A percentile compares a stretch with the other conserved stretches of the same genome.
These are phyloP conservation scores for Trichoderma guizhouense DNA, from an alignment of 2,329 filamentous ascomycete genomes.

Conservation along the genomic window DNA sequence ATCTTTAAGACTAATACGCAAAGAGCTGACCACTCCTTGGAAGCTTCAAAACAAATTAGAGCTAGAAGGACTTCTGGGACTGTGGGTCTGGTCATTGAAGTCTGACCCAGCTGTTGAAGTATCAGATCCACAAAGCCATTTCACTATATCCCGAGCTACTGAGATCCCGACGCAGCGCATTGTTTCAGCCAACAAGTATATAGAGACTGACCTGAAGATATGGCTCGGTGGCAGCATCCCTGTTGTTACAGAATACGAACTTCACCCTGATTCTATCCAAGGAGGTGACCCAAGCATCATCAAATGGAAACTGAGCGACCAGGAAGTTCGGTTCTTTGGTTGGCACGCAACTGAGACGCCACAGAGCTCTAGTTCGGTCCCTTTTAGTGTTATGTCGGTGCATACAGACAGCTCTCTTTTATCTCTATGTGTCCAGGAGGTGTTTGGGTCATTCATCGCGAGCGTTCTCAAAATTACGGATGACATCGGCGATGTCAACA, in stretches of 20 bases:
- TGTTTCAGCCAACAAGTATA: not conserved
- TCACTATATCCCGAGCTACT: not conserved
- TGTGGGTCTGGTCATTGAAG: not conserved
- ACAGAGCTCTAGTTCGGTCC: not conserved
- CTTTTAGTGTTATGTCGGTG: not conserved
- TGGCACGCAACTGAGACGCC: not conserved
- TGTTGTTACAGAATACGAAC: not conserved
- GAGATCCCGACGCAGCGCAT: not conserved
- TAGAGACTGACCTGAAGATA: not conserved
- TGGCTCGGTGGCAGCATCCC: not conserved
- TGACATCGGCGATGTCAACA: not conserved
- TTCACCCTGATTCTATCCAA: not conserved
- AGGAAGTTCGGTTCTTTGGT: not conserved
- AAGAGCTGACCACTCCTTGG: not conserved
- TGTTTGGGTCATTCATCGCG: not conserved
- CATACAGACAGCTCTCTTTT: not conserved
- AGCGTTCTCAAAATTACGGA: not conserved
- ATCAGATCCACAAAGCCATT: not conserved
- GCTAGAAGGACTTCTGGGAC: not conserved
- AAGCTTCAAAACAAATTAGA: not conserved
- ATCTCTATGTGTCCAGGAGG: not conserved
- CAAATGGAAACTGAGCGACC: not conserved
- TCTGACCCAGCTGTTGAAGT: not conserved
- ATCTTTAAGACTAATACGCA: not conserved
- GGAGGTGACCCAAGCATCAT: fast-evolving